Evolutionary conservation across 495 filamentous ascomycete genomes (phyloP).

Genomic region (Haplographium delicatum): DNA sequence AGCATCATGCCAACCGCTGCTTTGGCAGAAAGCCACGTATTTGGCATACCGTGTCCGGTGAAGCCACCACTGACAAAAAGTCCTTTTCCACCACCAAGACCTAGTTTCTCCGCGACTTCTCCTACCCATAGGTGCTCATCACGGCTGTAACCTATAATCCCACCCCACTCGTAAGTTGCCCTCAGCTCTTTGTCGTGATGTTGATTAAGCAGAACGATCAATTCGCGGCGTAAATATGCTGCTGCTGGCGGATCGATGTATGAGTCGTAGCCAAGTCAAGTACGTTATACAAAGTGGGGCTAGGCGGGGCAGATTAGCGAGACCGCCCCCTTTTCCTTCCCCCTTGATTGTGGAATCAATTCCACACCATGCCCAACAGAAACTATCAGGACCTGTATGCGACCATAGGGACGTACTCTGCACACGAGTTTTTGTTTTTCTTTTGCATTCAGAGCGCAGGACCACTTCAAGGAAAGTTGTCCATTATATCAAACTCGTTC

Average conservation of each 20-base stretch:
- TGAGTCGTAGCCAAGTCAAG: no score
- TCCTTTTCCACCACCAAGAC: slow-evolving; percentile 30
- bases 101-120: slow-evolving; percentile 39
- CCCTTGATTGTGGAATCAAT: no score
- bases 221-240: slow-evolving; percentile 38
- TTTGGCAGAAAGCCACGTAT: slow-evolving; percentile 61
- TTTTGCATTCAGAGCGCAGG: no score
- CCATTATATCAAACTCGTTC: slow-evolving; percentile 6
- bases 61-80: slow-evolving; percentile 58
- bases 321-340: no score
- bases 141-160: slow-evolving; percentile 70
- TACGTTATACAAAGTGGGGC: no score
- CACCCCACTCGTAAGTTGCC: slow-evolving; percentile 64
- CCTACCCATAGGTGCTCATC: slow-evolving; percentile 67
- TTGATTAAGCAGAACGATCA: slow-evolving; percentile 34
- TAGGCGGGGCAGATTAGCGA: no score
- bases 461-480: slow-evolving; percentile 7
- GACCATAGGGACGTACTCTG: no score
- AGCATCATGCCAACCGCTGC: slow-evolving; percentile 60
- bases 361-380: no score
- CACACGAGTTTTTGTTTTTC: no score
- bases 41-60: slow-evolving; percentile 77
- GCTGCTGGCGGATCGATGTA: slow-evolving; percentile 47
- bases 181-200: slow-evolving; percentile 35
- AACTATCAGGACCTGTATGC: no score